Conservation (phyloP, 148 eudicot species). For the Heliosperma pusillum region DNA sequence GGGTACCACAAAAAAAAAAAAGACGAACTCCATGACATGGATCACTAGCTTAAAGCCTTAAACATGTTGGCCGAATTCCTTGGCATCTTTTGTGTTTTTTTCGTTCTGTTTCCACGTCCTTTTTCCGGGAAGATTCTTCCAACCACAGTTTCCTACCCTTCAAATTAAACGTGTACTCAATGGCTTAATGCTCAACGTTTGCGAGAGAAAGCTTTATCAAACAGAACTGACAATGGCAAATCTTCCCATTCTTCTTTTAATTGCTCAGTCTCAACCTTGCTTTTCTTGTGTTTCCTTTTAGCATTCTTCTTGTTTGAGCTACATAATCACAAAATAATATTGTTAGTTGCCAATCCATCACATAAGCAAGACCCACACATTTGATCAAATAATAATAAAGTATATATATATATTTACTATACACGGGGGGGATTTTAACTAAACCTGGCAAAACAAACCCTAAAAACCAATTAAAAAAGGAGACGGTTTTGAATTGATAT, state of each 20-base stretch:
- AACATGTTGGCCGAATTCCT: too few species aligned
- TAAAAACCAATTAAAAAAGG: too few species aligned
- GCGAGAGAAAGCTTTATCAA: conserved; percentile 6
- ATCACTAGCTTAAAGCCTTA: too few species aligned
- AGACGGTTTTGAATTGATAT: too few species aligned
- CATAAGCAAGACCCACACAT: background rate
- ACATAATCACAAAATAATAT: background rate
- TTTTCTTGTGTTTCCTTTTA: conserved; percentile 12
- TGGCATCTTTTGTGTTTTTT: too few species aligned
- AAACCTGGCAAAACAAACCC: background rate
- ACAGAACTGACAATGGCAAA: conserved; percentile 27
- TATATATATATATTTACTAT: background rate
- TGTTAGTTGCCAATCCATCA: background rate
- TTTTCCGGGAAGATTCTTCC: too few species aligned
- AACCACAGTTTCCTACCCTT: too few species aligned
- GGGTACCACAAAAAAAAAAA: too few species aligned
- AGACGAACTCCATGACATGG: too few species aligned
- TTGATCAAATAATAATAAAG: background rate
- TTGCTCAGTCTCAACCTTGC: conserved; percentile 9
- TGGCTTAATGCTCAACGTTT: conserved; percentile 7
- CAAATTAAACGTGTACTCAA: too few species aligned
- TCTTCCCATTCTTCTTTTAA: conserved; percentile 33
- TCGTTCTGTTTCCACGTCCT: too few species aligned
- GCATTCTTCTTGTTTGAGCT: conserved; percentile 20
- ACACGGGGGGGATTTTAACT: background rate